Evolutionary conservation across 495 filamentous ascomycete genomes (phyloP), one percentile per base, ranked within the genome.

Genomic region (Penicillium tannophilum): DNA sequence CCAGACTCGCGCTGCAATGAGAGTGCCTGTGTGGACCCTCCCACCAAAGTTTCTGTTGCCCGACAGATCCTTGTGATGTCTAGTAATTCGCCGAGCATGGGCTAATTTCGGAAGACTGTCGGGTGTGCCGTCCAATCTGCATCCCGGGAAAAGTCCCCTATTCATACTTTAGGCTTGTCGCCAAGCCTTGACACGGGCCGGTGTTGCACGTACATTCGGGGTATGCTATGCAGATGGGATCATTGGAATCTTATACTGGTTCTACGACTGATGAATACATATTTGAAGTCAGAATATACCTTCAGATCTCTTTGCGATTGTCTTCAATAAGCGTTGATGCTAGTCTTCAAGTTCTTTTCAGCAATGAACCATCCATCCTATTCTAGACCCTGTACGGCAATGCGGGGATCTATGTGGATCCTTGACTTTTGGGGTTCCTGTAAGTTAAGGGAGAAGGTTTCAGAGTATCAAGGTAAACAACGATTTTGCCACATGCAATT

Each of bases 121-220:
- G 66, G 63, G 41, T 47, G 9, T 9, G 6, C 7, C 16, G 58
- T 54, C 66, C 64, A 67, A 67, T 69, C 61, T 42, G 9, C 30
- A 56, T 1, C 55, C 31, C 62, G 59, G 67, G 54, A 59, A 62
- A 67, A 61, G 63, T 19, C 56, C 62, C 54, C 59, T 41, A 61
- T 10, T n/a, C 20, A 35, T 23, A 3, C 39, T 31, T 64, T 44
- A 47, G 58, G 39, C 45, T 57, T 51, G 31, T 28, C n/a, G 61
- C 55, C 39, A 55, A 59, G 61, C 14, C 7, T 39, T 44, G n/a
- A 48, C 49, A 44, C 56, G 59, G 56, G 50, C 53, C 63, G 61
- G 12, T 36, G 61, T n/a, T 47, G 42, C 31, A 28, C 28, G 28
- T 36, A 23, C 12, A 9, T 1, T 9, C 33, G 33, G 33, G 33